Conservation (phyloP, 371 early-diverging fungal species). For the Actinomortierella ambigua region DNA sequence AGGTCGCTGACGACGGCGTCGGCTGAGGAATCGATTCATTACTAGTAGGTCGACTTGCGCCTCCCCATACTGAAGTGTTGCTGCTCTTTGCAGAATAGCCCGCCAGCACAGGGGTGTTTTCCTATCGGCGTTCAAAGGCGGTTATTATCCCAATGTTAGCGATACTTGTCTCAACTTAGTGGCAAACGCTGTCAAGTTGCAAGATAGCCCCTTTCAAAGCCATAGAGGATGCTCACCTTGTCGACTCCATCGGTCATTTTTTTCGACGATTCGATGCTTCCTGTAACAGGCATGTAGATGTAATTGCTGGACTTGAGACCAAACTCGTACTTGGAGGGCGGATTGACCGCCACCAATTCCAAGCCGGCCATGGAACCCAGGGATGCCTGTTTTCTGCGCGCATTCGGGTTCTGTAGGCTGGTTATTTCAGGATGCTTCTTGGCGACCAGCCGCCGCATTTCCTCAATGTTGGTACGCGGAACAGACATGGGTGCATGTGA, state of each 20-base stretch:
- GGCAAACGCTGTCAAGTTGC: not conserved
- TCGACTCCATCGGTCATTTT: not conserved
- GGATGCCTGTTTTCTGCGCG: conserved; percentile 22
- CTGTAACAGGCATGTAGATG: conserved; percentile 8
- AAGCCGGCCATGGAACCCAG: conserved; percentile 6
- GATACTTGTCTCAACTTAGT: not conserved
- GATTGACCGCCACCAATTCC: conserved; percentile 26
- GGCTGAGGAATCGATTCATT: conserved; percentile 13
- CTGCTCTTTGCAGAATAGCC: conserved; percentile 8
- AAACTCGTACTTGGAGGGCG: conserved; percentile 24
- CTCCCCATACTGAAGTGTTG: conserved; percentile 22
- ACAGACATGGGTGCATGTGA: too few species aligned
- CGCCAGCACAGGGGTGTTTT: not conserved
- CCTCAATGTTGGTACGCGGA: conserved; percentile 22
- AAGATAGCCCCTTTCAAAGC: not conserved
- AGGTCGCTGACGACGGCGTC: not conserved
- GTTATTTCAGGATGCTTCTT: conserved; percentile 32
- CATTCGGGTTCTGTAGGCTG: conserved; percentile 7
- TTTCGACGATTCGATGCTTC: not conserved
- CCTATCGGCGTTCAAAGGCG: not conserved
- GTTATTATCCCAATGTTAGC: not conserved
- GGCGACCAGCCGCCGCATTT: conserved; percentile 32
- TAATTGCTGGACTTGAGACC: conserved; percentile 21
- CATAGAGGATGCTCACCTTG: not conserved
- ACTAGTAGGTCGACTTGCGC: conserved; percentile 20